A percentile compares a stretch with the other conserved stretches of the same genome.
Conservation (phyloP, 371 early-diverging fungal species). For the Capniomyces stellatus region DNA sequence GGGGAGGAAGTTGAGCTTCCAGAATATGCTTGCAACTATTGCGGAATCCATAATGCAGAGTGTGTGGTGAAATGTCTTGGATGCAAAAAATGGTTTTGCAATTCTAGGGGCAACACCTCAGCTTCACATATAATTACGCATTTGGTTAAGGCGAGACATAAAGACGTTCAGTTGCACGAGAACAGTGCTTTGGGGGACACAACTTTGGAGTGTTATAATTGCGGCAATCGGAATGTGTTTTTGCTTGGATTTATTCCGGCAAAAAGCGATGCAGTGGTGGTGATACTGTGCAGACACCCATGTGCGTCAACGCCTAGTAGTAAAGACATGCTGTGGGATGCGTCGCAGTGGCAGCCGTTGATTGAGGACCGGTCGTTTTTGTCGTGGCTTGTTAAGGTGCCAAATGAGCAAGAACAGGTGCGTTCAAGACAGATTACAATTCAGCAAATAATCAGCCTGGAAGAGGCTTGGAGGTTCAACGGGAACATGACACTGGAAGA, state of each 20-base stretch:
- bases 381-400: conserved; percentile 85
- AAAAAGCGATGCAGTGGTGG: conserved; percentile 92
- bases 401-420: conserved; percentile 68
- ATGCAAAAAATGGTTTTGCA: conserved; percentile 95
- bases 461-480: conserved; percentile 83
- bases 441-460: conserved; percentile 68
- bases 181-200: conserved; percentile 85
- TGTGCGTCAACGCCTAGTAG: conserved; percentile 76
- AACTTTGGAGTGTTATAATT: conserved; percentile 89
- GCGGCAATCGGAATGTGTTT: conserved; percentile 90
- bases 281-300: conserved; percentile 86
- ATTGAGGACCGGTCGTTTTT: conserved; percentile 87
- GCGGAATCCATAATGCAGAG: conserved; percentile 77
- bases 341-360: conserved; percentile 88
- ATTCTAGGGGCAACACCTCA: conserved; percentile 74
- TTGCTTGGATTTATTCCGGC: conserved; percentile 95
- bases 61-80: conserved; percentile 86
- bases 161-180: conserved; percentile 80
- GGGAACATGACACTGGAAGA: conserved; percentile 60
- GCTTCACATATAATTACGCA: conserved; percentile 95
- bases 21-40: conserved; percentile 76
- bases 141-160: conserved; percentile 85
- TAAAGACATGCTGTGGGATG: conserved; percentile 93
- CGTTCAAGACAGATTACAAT: conserved; percentile 69
- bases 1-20: conserved; percentile 30